Evolutionary conservation across 495 filamentous ascomycete species (phyloP), one percentile per base, ranked within the genome.

Genomic region (Penicillium desertorum): DNA sequence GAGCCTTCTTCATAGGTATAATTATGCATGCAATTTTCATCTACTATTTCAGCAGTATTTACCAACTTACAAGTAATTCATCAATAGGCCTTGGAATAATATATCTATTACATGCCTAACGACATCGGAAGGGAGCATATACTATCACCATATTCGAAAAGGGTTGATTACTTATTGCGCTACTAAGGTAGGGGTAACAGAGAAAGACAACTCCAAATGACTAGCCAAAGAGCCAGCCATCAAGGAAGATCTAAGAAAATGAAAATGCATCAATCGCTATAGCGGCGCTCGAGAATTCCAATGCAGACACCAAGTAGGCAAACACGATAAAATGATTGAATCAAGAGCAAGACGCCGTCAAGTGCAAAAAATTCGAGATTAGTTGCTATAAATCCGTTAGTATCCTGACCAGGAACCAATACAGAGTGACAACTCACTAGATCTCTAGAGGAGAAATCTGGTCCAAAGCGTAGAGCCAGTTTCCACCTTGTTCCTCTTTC

Each of bases 401-500:
- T 48, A 58, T 48, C 14, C 16, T 5, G 6, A 22, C 11, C 11
- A 6, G 8, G 25, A 36, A 20, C 19, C 14, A 50, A 54, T 29
- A 25, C 14, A 29, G 19, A 16, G 45, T 19, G 23, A 12, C 12
- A 22, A 32, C 92, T 84, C 83, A 96, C 93, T 98, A 98, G 57
- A 98, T 98, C 75, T 96, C 90, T 75, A 98, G 78, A 49, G 94
- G 94, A 61, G 94, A 95, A 68, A 98, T 84, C 66, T 94, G 88
- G 71, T 98, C 94, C 45, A 97, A 87, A 71, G 90, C 90, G 71
- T 97, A 98, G 46, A 98, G 83, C 95, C 95, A 98, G 68, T 96
- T 96, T 39, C 91, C 91, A 60, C 88, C 90, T 62, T 86, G 83
- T 76, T 97, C 94, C 74, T 97, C 95, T 62, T 86, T 87, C 51